phyloP scores from a whole-genome alignment of 768 basidiomycete species.

The Leccinum disarticulatum region DNA sequence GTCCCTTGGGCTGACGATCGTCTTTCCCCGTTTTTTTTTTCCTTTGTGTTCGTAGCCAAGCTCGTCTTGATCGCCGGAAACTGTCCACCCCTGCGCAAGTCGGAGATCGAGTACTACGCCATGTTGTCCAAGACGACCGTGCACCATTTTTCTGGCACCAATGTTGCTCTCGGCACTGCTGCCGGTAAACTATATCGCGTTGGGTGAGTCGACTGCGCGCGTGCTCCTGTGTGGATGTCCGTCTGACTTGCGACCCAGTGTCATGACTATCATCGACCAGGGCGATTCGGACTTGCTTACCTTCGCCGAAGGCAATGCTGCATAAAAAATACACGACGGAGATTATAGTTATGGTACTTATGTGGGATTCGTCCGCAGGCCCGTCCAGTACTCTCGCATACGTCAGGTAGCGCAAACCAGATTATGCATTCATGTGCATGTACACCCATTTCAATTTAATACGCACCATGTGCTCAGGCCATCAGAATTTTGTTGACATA shows the following conservation, averaged over 20 bases:
- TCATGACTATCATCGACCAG: conserved; percentile 95
- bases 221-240: not conserved
- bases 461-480: not conserved
- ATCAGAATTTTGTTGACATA: not conserved
- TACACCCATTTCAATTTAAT: not conserved
- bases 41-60: conserved; percentile 64
- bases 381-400: not conserved
- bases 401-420: not conserved
- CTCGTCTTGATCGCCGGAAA: conserved; percentile 98
- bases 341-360: conserved; percentile 5
- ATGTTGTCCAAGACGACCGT: conserved; percentile 99
- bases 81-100: conserved; percentile 98
- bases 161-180: conserved; percentile 97
- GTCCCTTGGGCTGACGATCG: conserved; percentile 78
- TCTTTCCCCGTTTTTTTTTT: conserved; percentile 23
- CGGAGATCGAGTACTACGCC: conserved; percentile 99
- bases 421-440: conserved; percentile 5
- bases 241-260: conserved; percentile 47
- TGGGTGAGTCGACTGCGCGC: conserved; percentile 53
- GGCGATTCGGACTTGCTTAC: conserved; percentile 95
- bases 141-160: conserved; percentile 97
- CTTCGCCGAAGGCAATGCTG: conserved; percentile 71
- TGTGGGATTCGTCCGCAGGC: not conserved
- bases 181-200: conserved; percentile 99
- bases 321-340: conserved; percentile 40